These are phyloP conservation scores for Amaranthus hypochondriacus DNA, from an alignment of 148 eudicot species.

Conservation along the genomic window DNA sequence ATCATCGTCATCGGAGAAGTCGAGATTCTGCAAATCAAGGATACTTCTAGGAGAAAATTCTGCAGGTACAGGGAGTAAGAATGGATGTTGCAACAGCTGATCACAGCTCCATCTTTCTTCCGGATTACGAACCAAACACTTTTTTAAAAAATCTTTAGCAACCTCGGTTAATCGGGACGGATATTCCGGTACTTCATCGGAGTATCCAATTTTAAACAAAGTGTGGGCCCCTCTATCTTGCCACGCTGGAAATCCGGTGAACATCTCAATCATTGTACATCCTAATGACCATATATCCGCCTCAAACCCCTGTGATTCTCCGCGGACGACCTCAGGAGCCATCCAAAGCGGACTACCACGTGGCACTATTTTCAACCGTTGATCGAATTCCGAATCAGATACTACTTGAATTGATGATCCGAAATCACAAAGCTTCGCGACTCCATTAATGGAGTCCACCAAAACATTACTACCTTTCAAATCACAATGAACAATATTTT, in stretches of 20 bases:
- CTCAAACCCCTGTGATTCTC: constrained; percentile 63
- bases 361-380: constrained; percentile 19
- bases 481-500: constrained; percentile 65
- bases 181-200: constrained; percentile 43
- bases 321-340: constrained; percentile 86
- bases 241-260: constrained; percentile 74
- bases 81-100: constrained; percentile 65
- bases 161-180: constrained; percentile 42
- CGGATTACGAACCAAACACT: constrained; percentile 50
- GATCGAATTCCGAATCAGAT: neutral
- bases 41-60: constrained; percentile 55
- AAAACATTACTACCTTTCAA: constrained; percentile 68
- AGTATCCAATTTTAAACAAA: constrained; percentile 50
- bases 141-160: constrained; percentile 49
- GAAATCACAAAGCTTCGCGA: constrained; percentile 70
- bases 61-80: constrained; percentile 21
- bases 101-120: constrained; percentile 62
- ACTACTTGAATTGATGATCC: constrained; percentile 39
- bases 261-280: constrained; percentile 83
- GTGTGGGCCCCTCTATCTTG: constrained; percentile 45
- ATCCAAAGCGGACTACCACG: constrained; percentile 92
- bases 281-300: constrained; percentile 84
- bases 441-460: constrained; percentile 29
- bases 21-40: constrained; percentile 42
- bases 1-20: constrained; percentile 33